Evolutionary conservation across 139 green algal species (phyloP).

Genomic region (Closterium sp.): DNA sequence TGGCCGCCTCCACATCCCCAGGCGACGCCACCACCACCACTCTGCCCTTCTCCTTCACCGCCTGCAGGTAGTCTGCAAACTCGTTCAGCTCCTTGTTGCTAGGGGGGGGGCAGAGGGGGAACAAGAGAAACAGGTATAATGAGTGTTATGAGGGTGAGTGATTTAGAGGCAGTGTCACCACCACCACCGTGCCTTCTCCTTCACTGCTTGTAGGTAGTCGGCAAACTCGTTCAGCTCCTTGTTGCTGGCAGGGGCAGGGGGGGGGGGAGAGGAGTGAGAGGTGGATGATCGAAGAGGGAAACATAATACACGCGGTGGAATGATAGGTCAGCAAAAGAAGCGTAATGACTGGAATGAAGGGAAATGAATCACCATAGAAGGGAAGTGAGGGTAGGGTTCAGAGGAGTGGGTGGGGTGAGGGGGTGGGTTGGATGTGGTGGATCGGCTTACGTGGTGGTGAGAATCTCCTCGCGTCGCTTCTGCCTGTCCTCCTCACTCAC

Average conservation of each 20-base stretch:
- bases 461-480: conserved; percentile 81
- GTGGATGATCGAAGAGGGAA: too few species aligned
- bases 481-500: conserved; percentile 92
- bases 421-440: too few species aligned
- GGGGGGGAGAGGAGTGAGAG: neutral
- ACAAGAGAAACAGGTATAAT: too few species aligned
- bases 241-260: neutral
- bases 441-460: conserved; percentile 54
- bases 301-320: too few species aligned
- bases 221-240: conserved; percentile 59
- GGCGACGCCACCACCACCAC: conserved; percentile 42
- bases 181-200: neutral
- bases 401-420: neutral
- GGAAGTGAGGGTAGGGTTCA: too few species aligned
- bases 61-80: conserved; percentile 59
- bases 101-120: neutral
- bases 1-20: conserved; percentile 29
- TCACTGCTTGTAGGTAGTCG: neutral
- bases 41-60: conserved; percentile 56
- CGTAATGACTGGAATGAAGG: too few species aligned
- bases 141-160: too few species aligned
- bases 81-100: conserved; percentile 51
- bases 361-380: too few species aligned
- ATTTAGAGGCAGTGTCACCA: neutral
- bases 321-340: too few species aligned